Evolutionary conservation across 108 stramenopile genomes (phyloP), one percentile per base, ranked within the genome.

Genomic region (Fistulifera pelliculosa): DNA sequence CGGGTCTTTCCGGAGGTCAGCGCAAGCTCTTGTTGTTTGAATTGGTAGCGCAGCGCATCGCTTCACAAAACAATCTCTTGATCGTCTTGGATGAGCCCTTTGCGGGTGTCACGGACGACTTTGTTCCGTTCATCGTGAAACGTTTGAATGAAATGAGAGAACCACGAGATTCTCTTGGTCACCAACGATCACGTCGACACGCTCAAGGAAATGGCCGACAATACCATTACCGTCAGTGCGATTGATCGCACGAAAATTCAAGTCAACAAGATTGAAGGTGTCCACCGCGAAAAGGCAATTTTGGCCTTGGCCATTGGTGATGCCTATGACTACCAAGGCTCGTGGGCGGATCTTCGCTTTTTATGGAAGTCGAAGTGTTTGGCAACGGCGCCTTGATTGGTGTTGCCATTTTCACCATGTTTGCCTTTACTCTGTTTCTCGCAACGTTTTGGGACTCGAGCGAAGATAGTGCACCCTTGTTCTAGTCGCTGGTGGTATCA

Each of bases 111-210:
- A 83, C 81, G 3, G 83, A 84, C 61, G 79, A 84, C 54, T 84
- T 80, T 66, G 76, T 84, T 16, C 79, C 83, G 2, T 84, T 71
- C 25, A 74, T 84, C 49, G 51, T 69, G 5, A 61, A 58, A 0
- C 73, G 83, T 11, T 55, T 84, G 28, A 64, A 69, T 40, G 56
- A 66, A 38, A 64, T 84, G 74, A 47, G 73, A 75, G 40, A 65
- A 68, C 2, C 79, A 84, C 51, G 77, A 77, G 53, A 75, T 84
- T 39, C 41, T 84, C 35, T 53, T 84, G 51, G 83, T 84, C 2
- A 84, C 83, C 15, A 84, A 84, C 58, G 83, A 84, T 69, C 83
- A 84, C 47, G 74, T 84, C 35, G 56, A 75, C 8, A 65, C 67
- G 6, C 49, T 84, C 25, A 84, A 54, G 58, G 41, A 55, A 8